Evolutionary conservation across 495 filamentous ascomycete genomes (phyloP).

Genomic region (Annulohypoxylon nitens): DNA sequence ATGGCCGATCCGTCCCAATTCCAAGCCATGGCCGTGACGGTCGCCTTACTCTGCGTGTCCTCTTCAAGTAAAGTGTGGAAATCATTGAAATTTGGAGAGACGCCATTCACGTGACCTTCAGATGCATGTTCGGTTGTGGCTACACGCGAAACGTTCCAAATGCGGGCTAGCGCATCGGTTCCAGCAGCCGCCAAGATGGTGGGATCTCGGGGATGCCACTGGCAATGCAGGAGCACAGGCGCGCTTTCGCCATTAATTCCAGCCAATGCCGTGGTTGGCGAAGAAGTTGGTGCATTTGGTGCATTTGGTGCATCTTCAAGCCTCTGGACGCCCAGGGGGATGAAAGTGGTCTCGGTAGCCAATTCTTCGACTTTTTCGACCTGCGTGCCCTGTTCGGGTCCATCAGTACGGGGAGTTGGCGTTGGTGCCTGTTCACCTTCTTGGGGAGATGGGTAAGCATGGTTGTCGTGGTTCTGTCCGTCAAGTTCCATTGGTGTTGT

Average conservation of each 20-base stretch:
- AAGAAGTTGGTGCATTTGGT: conserved; percentile 53
- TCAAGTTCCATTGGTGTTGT: conserved; percentile 73
- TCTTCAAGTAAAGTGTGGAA: conserved; percentile 60
- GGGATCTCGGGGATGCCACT: conserved; percentile 83
- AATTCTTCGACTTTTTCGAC: conserved; percentile 75
- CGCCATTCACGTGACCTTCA: conserved; percentile 61
- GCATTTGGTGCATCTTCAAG: conserved; percentile 57
- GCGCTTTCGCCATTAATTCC: conserved; percentile 57
- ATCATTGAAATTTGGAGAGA: conserved; percentile 45
- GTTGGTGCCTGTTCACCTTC: conserved; percentile 68
- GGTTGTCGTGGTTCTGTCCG: conserved; percentile 60
- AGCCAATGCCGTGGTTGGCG: conserved; percentile 52
- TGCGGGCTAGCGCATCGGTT: conserved; percentile 79
- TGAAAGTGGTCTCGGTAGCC: conserved; percentile 72
- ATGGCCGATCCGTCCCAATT: conserved; percentile 73
- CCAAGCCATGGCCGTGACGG: conserved; percentile 78
- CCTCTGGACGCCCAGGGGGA: conserved; percentile 67
- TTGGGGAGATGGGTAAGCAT: conserved; percentile 69
- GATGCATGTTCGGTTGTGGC: conserved; percentile 60
- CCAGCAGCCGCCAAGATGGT: conserved; percentile 80
- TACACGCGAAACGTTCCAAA: conserved; percentile 78
- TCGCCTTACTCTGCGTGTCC: conserved; percentile 58
- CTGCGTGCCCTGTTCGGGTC: conserved; percentile 78
- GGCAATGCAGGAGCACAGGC: conserved; percentile 73
- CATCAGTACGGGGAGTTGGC: conserved; percentile 69